Evolutionary conservation across 305 asterid species (phyloP).

Genomic region (Plantago coronopus): DNA sequence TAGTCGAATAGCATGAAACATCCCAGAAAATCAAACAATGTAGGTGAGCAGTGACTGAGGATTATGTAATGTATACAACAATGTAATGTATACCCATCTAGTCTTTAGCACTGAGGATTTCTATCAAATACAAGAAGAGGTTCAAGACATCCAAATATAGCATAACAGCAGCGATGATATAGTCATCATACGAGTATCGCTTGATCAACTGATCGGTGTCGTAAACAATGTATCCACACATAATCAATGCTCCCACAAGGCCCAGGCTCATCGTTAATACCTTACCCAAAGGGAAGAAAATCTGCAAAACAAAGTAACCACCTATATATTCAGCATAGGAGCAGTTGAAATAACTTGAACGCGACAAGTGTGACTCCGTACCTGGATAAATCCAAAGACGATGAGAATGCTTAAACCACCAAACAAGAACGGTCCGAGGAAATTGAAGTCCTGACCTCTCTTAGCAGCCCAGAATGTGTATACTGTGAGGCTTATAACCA

Average conservation of each 20-base stretch:
- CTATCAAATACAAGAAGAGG: constrained; percentile 20
- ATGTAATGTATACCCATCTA: not conserved
- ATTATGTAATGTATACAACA: too few relatives aligned
- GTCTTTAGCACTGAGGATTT: not conserved
- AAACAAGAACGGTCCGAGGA: constrained; percentile 45
- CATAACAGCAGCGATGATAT: constrained; percentile 36
- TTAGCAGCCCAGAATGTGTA: constrained; percentile 77
- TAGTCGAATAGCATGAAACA: too few relatives aligned
- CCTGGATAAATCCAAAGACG: constrained; percentile 47
- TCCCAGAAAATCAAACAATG: too few relatives aligned
- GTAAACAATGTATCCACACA: constrained; percentile 26
- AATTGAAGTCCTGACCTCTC: constrained; percentile 57
- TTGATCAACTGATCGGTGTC: constrained; percentile 30
- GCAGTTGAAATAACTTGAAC: not conserved
- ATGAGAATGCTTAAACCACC: constrained; percentile 34
- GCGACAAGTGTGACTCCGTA: constrained; percentile 1
- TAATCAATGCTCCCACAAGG: constrained; percentile 15
- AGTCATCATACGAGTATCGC: constrained; percentile 26
- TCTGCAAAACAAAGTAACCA: constrained; percentile 26
- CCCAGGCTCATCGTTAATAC: constrained; percentile 16
- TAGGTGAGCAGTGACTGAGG: too few relatives aligned
- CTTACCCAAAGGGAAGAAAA: constrained; percentile 33
- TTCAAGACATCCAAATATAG: constrained; percentile 37
- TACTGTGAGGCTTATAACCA: constrained; percentile 48
- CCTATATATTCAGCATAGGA: too few relatives aligned